Evolutionary conservation across 1,284 basidiomycete genomes (phyloP).

Genomic region (Apiotrichum gamsii): DNA sequence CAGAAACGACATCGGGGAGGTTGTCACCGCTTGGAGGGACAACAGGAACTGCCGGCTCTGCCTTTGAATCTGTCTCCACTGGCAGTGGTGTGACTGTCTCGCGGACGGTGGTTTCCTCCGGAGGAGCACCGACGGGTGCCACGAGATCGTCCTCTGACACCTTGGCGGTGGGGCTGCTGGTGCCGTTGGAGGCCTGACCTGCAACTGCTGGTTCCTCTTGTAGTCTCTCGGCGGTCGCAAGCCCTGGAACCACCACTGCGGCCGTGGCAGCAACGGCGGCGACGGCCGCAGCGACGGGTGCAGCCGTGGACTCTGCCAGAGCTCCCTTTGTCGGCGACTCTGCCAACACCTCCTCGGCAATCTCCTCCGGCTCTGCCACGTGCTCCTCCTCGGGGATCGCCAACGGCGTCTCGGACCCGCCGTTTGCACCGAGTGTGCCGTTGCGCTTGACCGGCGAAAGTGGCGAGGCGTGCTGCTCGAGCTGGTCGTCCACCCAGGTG

Average conservation of each 20-base stretch:
- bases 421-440: too few species aligned
- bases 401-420: too few species aligned
- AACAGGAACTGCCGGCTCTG: too few species aligned
- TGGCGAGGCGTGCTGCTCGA: not conserved
- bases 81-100: not conserved
- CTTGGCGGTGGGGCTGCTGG: not conserved
- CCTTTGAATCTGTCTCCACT: not conserved
- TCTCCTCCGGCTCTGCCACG: not conserved
- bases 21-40: too few species aligned
- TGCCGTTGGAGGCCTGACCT: too few species aligned
- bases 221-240: not conserved
- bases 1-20: too few species aligned
- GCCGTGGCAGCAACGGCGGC: too few species aligned
- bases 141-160: not conserved
- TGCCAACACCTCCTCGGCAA: too few species aligned
- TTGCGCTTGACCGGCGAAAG: too few species aligned
- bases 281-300: too few species aligned
- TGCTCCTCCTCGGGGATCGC: not conserved
- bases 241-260: not conserved
- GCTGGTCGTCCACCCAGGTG: constrained; percentile 23
- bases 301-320: too few species aligned
- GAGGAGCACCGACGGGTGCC: not conserved
- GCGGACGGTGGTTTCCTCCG: not conserved
- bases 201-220: not conserved
- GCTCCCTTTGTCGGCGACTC: too few species aligned